Conservation (phyloP, 163 green algal genomes). For the Scenedesmus sp. region DNA sequence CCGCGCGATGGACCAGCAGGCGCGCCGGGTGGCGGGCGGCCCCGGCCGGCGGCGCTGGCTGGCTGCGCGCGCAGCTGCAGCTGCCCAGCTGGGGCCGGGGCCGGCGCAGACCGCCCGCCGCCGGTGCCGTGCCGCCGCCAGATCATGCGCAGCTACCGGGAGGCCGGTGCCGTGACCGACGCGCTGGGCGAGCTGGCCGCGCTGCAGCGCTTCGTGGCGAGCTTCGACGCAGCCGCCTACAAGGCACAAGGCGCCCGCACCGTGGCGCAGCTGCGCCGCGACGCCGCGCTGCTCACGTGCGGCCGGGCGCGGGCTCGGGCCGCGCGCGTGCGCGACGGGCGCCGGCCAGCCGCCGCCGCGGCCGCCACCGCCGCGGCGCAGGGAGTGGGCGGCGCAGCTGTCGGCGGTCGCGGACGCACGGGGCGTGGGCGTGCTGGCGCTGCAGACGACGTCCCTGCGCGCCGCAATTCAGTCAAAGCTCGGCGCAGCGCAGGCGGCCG, state of each 20-base stretch:
- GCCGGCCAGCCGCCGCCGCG: background rate
- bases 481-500: conserved; percentile 19
- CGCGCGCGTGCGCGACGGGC: background rate
- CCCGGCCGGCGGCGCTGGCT: too few relatives aligned
- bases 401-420: conserved; percentile 11
- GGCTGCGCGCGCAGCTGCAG: too few relatives aligned
- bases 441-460: conserved; percentile 22
- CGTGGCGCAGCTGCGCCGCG: conserved; percentile 31
- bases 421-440: conserved; percentile 27
- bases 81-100: too few relatives aligned
- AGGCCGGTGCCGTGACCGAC: conserved; percentile 1
- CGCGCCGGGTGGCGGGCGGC: background rate
- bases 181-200: background rate
- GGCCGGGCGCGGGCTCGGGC: background rate
- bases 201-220: conserved; percentile 10
- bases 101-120: too few relatives aligned
- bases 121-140: background rate
- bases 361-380: background rate
- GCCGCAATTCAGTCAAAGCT: background rate
- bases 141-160: conserved; percentile 42
- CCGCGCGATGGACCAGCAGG: conserved; percentile 30
- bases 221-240: conserved; percentile 16
- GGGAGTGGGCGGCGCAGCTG: conserved; percentile 40
- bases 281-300: conserved; percentile 23
- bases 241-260: conserved; percentile 20